Base-by-base conservation (phyloP, 2,329 filamentous ascomycete species). In the Alternaria postmessia region DNA sequence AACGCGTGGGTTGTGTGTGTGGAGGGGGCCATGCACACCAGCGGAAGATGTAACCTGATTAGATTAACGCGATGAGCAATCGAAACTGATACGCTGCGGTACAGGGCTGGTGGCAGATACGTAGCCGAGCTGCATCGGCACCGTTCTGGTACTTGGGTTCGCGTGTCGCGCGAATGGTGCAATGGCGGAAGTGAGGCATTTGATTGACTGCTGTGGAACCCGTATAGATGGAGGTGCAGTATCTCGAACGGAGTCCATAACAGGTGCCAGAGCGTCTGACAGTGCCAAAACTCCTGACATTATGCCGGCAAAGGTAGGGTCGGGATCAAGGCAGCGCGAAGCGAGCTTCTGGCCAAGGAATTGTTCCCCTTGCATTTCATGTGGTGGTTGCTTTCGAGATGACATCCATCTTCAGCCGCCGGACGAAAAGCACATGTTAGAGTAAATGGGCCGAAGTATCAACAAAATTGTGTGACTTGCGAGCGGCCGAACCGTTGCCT, bases 21-120 rank as follows among this genome's bases (percentile, higher is more conserved):
- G 26, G 57, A 63, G 63, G 62, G 68, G 64, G 43, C 36, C 43
- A 64, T 69, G 66, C 65, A 71, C 43, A 67, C 63, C 32, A 64
- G 67, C 66, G 67, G 69, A 69, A 72, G 64, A 69, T 71, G 72
- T 72, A 75, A 73, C 72, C 68, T 63, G 59, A 66, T 67, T 69
- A 70, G 69, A 71, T 68, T 67, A 70, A 68, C 61, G 58, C 54
- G 63, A 70, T 70, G 63, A 69, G 62, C 65, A 71, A 63, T 56
- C 26, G 51, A 65, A 61, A 65, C 44, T 68, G 62, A 70, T 70
- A 69, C 59, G 66, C 61, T 62, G 61, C 57, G 64, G 59, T 61
- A 64, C 71, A 68, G 61, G 66, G 66, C 28, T 30, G 64, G 57
- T 54, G 61, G 22, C 26, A 59, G 54, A 64, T 55, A 51, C 36